A percentile compares a stretch with the other conserved stretches of the same genome.
phyloP scores from a whole-genome alignment of 345 rosid genomes.

The Euphorbia peplus region DNA sequence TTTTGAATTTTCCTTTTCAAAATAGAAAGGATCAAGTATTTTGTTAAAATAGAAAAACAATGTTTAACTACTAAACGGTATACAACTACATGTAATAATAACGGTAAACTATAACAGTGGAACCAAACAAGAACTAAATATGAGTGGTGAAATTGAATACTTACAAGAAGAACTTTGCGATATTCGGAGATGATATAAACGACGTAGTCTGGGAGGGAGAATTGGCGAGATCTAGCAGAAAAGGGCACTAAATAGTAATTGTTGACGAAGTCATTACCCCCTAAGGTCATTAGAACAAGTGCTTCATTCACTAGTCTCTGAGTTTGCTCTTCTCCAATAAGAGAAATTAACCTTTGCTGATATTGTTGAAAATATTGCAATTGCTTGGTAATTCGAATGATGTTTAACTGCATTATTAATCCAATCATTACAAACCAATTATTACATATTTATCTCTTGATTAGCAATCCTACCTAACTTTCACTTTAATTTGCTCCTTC shows the following conservation, averaged over 20 bases:
- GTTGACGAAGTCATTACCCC: conserved; percentile 81
- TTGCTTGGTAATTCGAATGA: conserved; percentile 57
- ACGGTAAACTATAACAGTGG: no score
- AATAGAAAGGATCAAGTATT: no score
- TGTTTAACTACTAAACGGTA: no score
- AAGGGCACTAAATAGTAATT: conserved; percentile 77
- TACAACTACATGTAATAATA: no score
- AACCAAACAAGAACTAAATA: no score
- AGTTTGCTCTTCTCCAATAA: conserved; percentile 42
- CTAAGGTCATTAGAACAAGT: conserved; percentile 63
- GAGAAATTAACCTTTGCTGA: conserved; percentile 50
- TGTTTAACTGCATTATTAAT: conserved; percentile 43
- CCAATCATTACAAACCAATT: not conserved
- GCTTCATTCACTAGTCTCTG: conserved; percentile 46
- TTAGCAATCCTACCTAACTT: not conserved
- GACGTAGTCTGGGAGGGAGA: conserved; percentile 51
- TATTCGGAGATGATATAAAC: conserved; percentile 59
- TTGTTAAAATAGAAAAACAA: no score
- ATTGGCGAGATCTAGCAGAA: conserved; percentile 79
- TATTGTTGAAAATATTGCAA: conserved; percentile 55
- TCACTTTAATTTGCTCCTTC: not conserved
- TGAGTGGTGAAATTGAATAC: no score
- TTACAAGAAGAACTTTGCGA: conserved; percentile 45
- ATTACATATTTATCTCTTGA: not conserved
- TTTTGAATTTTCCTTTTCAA: no score